Base-by-base conservation (phyloP, 768 basidiomycete genomes). In the Naganishia vaughanmartiniae region DNA sequence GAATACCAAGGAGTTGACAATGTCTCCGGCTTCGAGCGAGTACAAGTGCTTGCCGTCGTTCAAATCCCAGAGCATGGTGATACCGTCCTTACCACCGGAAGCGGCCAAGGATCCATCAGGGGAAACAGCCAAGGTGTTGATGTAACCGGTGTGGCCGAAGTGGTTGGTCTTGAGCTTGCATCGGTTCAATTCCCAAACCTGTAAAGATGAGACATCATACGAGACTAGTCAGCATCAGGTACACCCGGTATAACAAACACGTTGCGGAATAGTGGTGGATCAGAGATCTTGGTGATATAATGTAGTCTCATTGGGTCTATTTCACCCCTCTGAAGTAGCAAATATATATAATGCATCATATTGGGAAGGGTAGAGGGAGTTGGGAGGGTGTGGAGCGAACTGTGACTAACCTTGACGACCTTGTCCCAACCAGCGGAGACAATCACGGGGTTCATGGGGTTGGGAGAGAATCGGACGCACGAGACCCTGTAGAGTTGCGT, bases 101-200 rank as follows among this genome's bases (percentile, higher is more conserved):
- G 96, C 96, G 76, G 95, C 94, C 79, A 99, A 88, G 30, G 96
- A 99, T 74, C 96, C 96, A 81, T 99, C 96, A 66, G 96, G 96
- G 45, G 96, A 99, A 72, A 99, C 94, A 71, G 96, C 93, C 80
- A 99, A 84, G 77, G 95, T 93, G 86, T 93, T 97, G 84, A 99
- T 93, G 87, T 97, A 98, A 74, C 95, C 96, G 63, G 91, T 95
- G 87, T 99, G 96, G 75, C 96, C 96, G 81, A 92, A 92, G 87
- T 99, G 96, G 87, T 98, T 98, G 84, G 96, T 98, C 88, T 93
- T 93, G 82, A 99, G 88, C 86, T 99, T 98, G 89, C 97, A 98
- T 84, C 97, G 96, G 82, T 91, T 91, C 72, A 98, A 89, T 83
- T 99, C 96, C 96, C 96, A 99, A 76, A 99, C 96, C 95, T 99